Evolutionary conservation across 352 stramenopile genomes (phyloP).

Genomic region (Thalassiosira pacifica): DNA sequence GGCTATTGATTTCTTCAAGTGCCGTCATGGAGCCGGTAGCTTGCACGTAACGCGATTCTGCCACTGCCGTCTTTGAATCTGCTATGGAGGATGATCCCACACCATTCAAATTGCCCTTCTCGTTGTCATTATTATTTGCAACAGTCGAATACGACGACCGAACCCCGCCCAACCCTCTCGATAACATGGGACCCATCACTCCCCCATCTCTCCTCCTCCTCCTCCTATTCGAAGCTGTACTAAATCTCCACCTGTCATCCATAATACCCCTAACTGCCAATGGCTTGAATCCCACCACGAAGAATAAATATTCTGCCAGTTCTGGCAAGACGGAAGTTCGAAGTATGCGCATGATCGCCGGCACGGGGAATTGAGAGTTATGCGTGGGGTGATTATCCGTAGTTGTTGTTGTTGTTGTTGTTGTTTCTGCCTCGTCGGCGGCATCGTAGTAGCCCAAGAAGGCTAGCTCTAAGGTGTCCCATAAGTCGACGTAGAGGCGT

Average conservation of each 20-base stretch:
- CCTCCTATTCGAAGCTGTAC: constrained; percentile 4
- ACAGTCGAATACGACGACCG: neutral
- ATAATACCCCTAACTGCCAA: constrained; percentile 6
- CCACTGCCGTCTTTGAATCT: neutral
- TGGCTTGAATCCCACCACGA: constrained; percentile 49
- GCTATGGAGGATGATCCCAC: no score
- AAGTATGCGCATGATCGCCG: constrained; percentile 45
- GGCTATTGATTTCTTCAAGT: constrained; percentile 42
- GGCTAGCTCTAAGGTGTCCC: constrained; percentile 53
- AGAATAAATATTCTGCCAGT: constrained; percentile 53
- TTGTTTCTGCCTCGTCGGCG: constrained; percentile 6
- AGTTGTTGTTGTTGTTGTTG: neutral
- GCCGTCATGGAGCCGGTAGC: constrained; percentile 1
- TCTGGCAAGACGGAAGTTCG: constrained; percentile 41
- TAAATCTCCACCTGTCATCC: neutral
- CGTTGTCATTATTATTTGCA: neutral
- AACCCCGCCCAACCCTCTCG: constrained; percentile 7
- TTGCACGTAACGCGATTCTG: no score
- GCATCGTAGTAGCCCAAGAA: constrained; percentile 57
- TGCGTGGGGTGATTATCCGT: neutral
- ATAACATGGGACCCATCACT: constrained; percentile 47
- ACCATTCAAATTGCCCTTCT: neutral
- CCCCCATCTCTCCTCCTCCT: constrained; percentile 39
- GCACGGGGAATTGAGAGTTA: constrained; percentile 34
- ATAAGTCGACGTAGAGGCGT: constrained; percentile 42